phyloP scores from a whole-genome alignment of 306 rosid species.

The Cucurbita pepo region DNA sequence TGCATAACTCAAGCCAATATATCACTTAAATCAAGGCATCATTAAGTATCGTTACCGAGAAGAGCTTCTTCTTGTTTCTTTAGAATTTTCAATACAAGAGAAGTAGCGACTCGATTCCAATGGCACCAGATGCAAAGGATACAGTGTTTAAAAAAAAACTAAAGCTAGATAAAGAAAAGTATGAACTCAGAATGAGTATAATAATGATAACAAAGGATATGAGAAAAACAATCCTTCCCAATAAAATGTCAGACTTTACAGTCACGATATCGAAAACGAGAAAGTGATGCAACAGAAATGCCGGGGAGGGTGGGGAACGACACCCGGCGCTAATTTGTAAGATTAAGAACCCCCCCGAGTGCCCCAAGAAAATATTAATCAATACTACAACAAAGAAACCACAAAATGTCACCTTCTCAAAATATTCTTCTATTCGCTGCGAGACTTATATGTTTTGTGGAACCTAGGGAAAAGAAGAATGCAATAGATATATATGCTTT shows the following conservation, averaged over 20 bases:
- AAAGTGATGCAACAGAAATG: background rate
- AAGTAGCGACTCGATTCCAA: background rate
- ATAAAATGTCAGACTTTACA: background rate
- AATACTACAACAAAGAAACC: background rate
- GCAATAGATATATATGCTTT: background rate
- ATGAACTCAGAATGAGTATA: background rate
- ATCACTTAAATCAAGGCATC: background rate
- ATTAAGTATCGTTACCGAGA: background rate
- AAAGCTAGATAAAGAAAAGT: background rate
- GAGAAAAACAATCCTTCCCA: background rate
- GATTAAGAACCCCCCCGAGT: background rate
- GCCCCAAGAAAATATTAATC: background rate
- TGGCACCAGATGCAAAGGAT: too few relatives aligned
- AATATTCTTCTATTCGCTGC: background rate
- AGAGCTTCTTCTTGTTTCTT: background rate
- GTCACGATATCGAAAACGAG: background rate
- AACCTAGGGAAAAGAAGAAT: background rate
- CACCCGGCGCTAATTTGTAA: background rate
- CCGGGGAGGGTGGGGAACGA: background rate
- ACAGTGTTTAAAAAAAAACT: background rate
- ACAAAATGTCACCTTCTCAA: background rate
- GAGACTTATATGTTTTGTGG: background rate
- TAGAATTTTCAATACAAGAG: background rate
- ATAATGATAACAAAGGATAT: background rate
- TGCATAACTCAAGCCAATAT: background rate